A percentile compares a stretch with the other conserved stretches of the same genome.
Evolutionary conservation across 1,284 basidiomycete genomes (phyloP).

Genomic region (Mycena citricolor): DNA sequence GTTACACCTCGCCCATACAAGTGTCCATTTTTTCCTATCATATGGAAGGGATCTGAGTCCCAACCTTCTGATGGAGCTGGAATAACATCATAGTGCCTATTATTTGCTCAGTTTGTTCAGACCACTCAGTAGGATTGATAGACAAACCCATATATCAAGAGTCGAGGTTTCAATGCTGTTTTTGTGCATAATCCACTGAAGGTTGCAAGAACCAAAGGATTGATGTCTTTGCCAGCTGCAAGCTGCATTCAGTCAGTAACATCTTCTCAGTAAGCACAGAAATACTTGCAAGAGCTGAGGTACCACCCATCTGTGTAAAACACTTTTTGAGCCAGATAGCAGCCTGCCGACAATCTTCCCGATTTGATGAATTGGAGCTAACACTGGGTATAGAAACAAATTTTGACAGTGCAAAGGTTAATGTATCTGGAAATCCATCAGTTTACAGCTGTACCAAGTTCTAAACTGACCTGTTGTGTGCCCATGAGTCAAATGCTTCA

Average conservation of each 20-base stretch:
- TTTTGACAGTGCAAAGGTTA: slow-evolving; percentile 76
- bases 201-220: slow-evolving; percentile 84
- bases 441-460: too few species aligned
- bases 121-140: neutral
- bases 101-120: neutral
- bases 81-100: slow-evolving; percentile 91
- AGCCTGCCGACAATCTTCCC: slow-evolving; percentile 90
- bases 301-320: slow-evolving; percentile 81
- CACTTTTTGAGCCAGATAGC: slow-evolving; percentile 90
- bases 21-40: slow-evolving; percentile 88
- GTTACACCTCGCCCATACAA: slow-evolving; percentile 92
- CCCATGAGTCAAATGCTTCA: too few species aligned
- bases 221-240: slow-evolving; percentile 62
- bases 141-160: slow-evolving; percentile 82
- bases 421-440: slow-evolving; percentile 46
- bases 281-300: slow-evolving; percentile 64
- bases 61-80: slow-evolving; percentile 74
- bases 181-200: slow-evolving; percentile 63
- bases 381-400: slow-evolving; percentile 89
- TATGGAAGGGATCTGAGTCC: slow-evolving; percentile 82
- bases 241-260: slow-evolving; percentile 42
- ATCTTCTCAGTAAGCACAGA: slow-evolving; percentile 4
- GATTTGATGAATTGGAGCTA: slow-evolving; percentile 63
- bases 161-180: slow-evolving; percentile 57
- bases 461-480: too few species aligned